Evolutionary conservation across 1,284 basidiomycete genomes (phyloP), one percentile per base, ranked within the genome.

Genomic region (Cronartium quercuum): DNA sequence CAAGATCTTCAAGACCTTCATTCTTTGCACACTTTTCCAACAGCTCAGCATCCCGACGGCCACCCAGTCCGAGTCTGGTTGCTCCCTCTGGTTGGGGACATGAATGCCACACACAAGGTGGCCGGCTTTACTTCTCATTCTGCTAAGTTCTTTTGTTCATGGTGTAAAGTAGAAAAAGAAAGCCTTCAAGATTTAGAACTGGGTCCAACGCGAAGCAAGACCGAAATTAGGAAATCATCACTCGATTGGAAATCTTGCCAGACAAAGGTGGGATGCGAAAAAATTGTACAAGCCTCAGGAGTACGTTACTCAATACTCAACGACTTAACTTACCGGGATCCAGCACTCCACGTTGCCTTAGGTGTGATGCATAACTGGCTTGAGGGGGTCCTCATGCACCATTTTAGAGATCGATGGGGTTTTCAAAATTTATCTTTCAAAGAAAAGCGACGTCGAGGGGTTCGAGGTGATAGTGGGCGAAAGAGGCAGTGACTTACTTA

Each of bases 351-450:
- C 40, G 51, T 73, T 1, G 29, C 69, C 6, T 35, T 73, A 6
- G 62, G 69, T 21, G 21, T 58, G 12, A 65, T 73, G 47, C 69
- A 73, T 29, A 73, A 65, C 38, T 73, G 69, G 69, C n/a, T 64
- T 42, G 69, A 73, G 18, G 68, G 62, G 24, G 69, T 73, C 1
- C 69, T 73, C 13, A 37, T 24, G 35, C 69, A 73, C 24, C 62
- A 65, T 47, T 73, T 73, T 37, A 5, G 41, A 5, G 13, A 55
- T 35, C 29, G 51, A 51, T 73, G 69, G 69, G 69, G 62, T 10
- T 73, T 65, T 57, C 15, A 68, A 60, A 24, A 13, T 4, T 12
- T 24, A 6, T 18, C 15, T 6, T 3, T 29, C 13, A 24, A 60
- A 60, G 18, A 24, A 51, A 4, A 51, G 21, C 15, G 21, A 51